These are phyloP conservation scores for Nakazawaea populi DNA, from an alignment of 805 yeast genomes.

Conservation along the genomic window DNA sequence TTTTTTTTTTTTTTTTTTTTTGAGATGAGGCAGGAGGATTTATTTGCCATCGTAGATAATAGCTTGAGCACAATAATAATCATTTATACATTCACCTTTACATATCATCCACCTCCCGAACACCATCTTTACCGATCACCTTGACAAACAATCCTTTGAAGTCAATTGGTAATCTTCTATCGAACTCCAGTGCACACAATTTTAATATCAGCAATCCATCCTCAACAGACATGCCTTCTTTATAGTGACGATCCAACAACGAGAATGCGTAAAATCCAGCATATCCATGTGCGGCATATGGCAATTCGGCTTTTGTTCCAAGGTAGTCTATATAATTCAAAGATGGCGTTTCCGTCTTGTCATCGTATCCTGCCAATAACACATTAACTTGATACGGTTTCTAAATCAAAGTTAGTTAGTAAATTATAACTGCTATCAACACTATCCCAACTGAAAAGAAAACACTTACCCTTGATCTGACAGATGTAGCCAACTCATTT, in stretches of 20 bases:
- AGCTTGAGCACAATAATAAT: neutral
- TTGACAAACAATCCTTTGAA: conserved; percentile 65
- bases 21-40: neutral
- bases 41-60: neutral
- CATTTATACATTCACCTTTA: neutral
- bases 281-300: conserved; percentile 97
- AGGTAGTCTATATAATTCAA: conserved; percentile 90
- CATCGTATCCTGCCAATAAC: conserved; percentile 80
- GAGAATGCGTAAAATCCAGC: conserved; percentile 96
- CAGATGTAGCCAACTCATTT: conserved; percentile 77
- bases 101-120: conserved; percentile 21
- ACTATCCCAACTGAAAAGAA: neutral
- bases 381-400: conserved; percentile 94
- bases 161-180: conserved; percentile 85
- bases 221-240: conserved; percentile 63
- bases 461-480: conserved; percentile 69
- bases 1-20: neutral
- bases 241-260: conserved; percentile 83
- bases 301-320: conserved; percentile 86
- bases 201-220: conserved; percentile 76
- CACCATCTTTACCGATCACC: conserved; percentile 27
- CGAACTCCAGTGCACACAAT: conserved; percentile 71
- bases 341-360: conserved; percentile 49
- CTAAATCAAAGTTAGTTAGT: conserved; percentile 13
- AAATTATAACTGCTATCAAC: neutral